Evolutionary conservation across 768 basidiomycete genomes (phyloP), one percentile per base, ranked within the genome.

Genomic region (Lactifluus hygrophoroides): DNA sequence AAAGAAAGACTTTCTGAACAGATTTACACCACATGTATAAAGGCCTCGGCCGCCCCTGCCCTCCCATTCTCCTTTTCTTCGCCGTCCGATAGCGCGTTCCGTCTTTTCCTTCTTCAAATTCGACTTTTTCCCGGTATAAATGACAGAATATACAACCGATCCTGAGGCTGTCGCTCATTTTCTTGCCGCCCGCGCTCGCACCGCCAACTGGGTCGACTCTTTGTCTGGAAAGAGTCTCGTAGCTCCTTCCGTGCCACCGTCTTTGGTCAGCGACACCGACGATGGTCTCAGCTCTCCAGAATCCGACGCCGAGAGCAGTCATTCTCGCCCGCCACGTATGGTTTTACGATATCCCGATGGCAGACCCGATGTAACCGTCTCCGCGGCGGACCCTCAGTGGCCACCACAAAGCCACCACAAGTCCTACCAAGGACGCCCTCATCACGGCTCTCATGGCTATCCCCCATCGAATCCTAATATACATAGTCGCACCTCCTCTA

Each of bases 301-400:
- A 6, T 77, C 77, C 4, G 77, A 78, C 65, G 70, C 69, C 0
- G 73, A 69, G 57, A 78, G 75, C 62, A 63, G 68, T 16, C 73
- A 72, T 58, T 79, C 78, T 0, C 65, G 81, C 11, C 88, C 88
- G 1, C 87, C 88, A 3, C 81, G 79, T 65, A 87, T 90, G 84
- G 71, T 88, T 58, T 71, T 89, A 65, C 80, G 80, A 54, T 90
- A 83, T 68, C 75, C 73, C 21, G 82, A 86, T 66, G 86, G 88
- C n/a, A 43, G 63, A 38, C 60, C 63, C 17, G 63, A 64, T 42
- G 50, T 62, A 3, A 25, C 63, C 10, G 56, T 64, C 30, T 55
- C 63, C 4, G 23, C 6, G 3, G 28, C 9, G 2, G 16, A 46
- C 16, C 0, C 27, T 8, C 47, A n/a, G 25, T 62, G 60, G 60